These are phyloP conservation scores for Cladophialophora psammophila DNA, from an alignment of 2,329 filamentous ascomycete species.

Conservation along the genomic window DNA sequence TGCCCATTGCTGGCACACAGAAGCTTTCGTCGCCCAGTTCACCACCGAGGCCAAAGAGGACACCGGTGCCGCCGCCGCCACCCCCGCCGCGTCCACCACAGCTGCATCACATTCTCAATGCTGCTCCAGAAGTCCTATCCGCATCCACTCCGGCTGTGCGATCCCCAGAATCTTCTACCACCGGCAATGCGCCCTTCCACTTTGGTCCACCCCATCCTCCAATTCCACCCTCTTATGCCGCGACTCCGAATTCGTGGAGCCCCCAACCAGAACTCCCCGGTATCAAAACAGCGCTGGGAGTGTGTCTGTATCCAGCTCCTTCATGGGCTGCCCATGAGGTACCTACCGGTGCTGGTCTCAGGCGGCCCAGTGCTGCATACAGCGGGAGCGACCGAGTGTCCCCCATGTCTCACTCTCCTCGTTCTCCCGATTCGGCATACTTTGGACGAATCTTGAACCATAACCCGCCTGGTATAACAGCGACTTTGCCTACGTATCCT, in stretches of 20 bases:
- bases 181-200: conserved; percentile 5
- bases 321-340: conserved; percentile 15
- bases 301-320: conserved; percentile 10
- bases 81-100: conserved; percentile 6
- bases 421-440: conserved; percentile 28
- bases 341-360: conserved; percentile 3
- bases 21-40: conserved; percentile 32
- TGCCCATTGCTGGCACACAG: conserved; percentile 65
- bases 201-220: conserved; percentile 20
- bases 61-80: conserved; percentile 20
- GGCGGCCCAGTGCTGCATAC: conserved; percentile 8
- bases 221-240: conserved; percentile 3
- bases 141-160: conserved; percentile 9
- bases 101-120: conserved; percentile 5
- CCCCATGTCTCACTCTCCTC: conserved; percentile 23
- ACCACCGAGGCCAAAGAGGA: conserved; percentile 28
- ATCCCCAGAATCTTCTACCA: conserved; percentile 11
- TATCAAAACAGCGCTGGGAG: conserved; percentile 21
- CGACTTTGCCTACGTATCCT: conserved; percentile 11
- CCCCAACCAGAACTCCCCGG: conserved; percentile 6
- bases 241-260: conserved; percentile 20
- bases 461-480: conserved; percentile 8
- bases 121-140: conserved; percentile 1
- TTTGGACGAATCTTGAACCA: conserved; percentile 30
- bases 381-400: conserved; percentile 17